A percentile compares a stretch with the other conserved stretches of the same genome.
Conservation (phyloP, 2,329 filamentous ascomycete genomes). For the Eurotiales sp. region DNA sequence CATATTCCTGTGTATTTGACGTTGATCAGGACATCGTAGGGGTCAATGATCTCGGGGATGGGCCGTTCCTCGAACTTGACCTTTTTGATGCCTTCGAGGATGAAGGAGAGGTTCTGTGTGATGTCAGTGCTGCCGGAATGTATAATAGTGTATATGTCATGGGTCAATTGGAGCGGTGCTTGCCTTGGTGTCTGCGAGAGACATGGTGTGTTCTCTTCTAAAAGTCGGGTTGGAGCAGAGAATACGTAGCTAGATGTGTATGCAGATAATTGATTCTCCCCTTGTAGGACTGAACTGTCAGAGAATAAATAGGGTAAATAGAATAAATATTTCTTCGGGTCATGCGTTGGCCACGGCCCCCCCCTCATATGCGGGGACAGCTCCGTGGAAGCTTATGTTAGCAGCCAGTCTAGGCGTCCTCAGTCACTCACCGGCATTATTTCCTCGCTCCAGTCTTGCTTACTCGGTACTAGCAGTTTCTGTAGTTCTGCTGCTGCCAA, state of each 20-base stretch:
- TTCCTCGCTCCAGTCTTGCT: too few relatives aligned
- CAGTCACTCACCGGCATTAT: too few relatives aligned
- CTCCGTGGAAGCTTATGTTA: too few relatives aligned
- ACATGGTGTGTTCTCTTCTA: neutral
- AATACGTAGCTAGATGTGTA: neutral
- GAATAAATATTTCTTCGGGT: conserved; percentile 1
- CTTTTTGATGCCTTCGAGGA: conserved; percentile 71
- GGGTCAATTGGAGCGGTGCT: neutral
- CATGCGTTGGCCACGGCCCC: conserved; percentile 2
- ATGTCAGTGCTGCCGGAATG: neutral
- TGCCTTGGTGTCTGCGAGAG: conserved; percentile 7
- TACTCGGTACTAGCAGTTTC: too few relatives aligned
- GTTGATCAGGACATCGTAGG: conserved; percentile 75
- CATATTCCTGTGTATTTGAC: conserved; percentile 86
- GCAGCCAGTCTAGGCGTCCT: too few relatives aligned
- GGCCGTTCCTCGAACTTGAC: conserved; percentile 74
- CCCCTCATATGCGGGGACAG: too few relatives aligned
- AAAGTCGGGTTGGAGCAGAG: neutral
- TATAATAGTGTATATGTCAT: too few relatives aligned
- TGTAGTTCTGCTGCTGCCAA: too few relatives aligned
- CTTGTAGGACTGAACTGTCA: too few relatives aligned
- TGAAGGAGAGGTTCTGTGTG: conserved; percentile 72
- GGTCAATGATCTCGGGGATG: conserved; percentile 61
- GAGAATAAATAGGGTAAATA: too few relatives aligned
- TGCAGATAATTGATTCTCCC: too few relatives aligned